Evolutionary conservation across 2,329 filamentous ascomycete species (phyloP), one percentile per base, ranked within the genome.

Genomic region (Calonectria pteridis): DNA sequence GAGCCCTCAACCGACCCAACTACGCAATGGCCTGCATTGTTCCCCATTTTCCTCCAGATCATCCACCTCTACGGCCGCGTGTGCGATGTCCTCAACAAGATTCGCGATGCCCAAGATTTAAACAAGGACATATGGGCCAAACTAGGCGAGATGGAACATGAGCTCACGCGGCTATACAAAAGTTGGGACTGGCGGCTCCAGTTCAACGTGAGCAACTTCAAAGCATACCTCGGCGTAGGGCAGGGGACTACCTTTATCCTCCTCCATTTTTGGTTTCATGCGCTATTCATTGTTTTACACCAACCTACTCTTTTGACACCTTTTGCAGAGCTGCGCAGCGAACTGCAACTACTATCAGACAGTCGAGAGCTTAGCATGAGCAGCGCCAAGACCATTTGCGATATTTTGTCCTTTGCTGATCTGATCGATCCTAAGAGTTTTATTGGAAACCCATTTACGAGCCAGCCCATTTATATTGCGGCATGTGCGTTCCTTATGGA

Each of bases 401-500:
- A 98, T 79, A 98, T 98, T 20, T 85, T 97, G 11, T 93, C 94
- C 1, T 97, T 97, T 83, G 94, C 95, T 0, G 94, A 97, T 81
- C 86, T 97, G 13, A 94, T 97, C 66, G 94, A 97, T 82, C 92
- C 94, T 0, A 95, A 94, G 82, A 96, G 95, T 78, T 95, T 96
- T 70, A 93, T 96, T 40, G 94, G 95, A 1, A 98, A 97, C 73
- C 95, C 95, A 0, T 98, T 98, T 77, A 97, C 94, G 0, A 95
- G 94, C 62, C 95, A 98, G 83, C 95, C 95, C 0, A 97, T 97
- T 80, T 98, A 97, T 79, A 96, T 98, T 73, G 95, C 95, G 0
- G 95, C 95, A 0, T 97, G 95, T 81, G 95, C 95, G 0, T 98
- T 98, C 78, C 86, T 98, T 20, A 95, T 95, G 85, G 95, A 98